phyloP scores from a whole-genome alignment of 164 flowering plant species.

The Piper longum region DNA sequence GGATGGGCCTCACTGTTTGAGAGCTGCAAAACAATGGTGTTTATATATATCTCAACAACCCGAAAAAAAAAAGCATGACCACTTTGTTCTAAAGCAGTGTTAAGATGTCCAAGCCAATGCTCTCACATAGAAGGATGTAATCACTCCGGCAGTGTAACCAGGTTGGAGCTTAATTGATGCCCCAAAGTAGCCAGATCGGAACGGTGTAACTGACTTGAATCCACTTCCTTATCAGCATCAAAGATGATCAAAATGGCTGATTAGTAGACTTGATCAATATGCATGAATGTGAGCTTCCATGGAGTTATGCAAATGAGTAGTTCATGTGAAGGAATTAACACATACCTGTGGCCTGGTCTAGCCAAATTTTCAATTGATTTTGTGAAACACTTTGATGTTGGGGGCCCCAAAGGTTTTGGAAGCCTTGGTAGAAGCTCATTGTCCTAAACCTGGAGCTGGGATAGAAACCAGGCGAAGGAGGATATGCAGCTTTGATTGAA shows the following conservation, averaged over 20 bases:
- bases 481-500: slow-evolving; percentile 23
- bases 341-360: slow-evolving; percentile 61
- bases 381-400: slow-evolving; percentile 39
- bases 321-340: no score
- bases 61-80: not conserved
- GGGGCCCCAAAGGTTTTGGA: slow-evolving; percentile 74
- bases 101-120: not conserved
- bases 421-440: slow-evolving; percentile 51
- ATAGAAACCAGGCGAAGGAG: slow-evolving; percentile 72
- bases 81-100: not conserved
- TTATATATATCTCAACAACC: not conserved
- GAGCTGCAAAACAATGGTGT: slow-evolving; percentile 28
- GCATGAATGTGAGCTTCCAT: not conserved
- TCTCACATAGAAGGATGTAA: slow-evolving; percentile 75
- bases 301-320: no score
- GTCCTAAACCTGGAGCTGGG: slow-evolving; percentile 59
- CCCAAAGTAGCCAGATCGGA: slow-evolving; percentile 63
- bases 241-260: not conserved
- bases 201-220: slow-evolving; percentile 53
- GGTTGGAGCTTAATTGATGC: slow-evolving; percentile 69
- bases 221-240: slow-evolving; percentile 56
- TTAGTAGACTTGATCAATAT: no score
- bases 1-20: slow-evolving; percentile 71
- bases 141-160: slow-evolving; percentile 94
- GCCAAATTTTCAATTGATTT: slow-evolving; percentile 76